These are phyloP conservation scores for Jaenimonas drosophilae DNA, from an alignment of 208 protist species.

Conservation along the genomic window DNA sequence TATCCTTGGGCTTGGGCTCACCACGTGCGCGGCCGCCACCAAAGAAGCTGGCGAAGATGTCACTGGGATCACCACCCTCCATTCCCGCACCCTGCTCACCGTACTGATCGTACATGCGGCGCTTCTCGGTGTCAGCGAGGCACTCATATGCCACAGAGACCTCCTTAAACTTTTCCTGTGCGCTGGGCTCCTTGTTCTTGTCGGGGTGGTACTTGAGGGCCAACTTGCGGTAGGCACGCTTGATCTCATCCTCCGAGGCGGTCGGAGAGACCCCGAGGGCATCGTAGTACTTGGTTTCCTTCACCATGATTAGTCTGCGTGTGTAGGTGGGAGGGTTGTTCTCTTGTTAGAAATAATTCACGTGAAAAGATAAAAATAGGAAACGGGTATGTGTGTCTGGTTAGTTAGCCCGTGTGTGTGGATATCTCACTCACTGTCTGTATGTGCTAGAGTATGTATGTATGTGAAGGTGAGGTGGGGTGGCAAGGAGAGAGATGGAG, in stretches of 20 bases:
- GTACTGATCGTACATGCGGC: conserved; percentile 96
- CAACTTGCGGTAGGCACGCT: conserved; percentile 89
- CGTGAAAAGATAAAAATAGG: conserved; percentile 4
- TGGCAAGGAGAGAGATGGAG: too few species aligned
- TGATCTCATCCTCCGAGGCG: conserved; percentile 87
- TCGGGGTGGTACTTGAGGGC: conserved; percentile 94
- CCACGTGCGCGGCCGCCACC: conserved; percentile 74
- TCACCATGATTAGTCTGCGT: conserved; percentile 53
- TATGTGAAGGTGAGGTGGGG: too few species aligned
- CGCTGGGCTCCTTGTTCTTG: conserved; percentile 83
- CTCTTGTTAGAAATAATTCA: not conserved
- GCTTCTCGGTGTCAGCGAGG: conserved; percentile 95
- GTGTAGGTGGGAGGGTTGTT: conserved; percentile 1
- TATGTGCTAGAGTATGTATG: too few species aligned
- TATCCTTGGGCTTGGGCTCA: conserved; percentile 93
- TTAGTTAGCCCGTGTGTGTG: too few species aligned
- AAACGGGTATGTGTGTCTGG: not conserved
- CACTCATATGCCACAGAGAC: conserved; percentile 97
- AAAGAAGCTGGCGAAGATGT: conserved; percentile 90
- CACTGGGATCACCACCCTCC: conserved; percentile 83
- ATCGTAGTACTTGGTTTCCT: conserved; percentile 89
- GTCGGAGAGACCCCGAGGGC: conserved; percentile 65
- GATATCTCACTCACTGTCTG: too few species aligned
- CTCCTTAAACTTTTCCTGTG: conserved; percentile 91
- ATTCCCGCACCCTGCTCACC: conserved; percentile 95